A percentile compares a stretch with the other conserved stretches of the same genome.
Evolutionary conservation across 345 rosid species (phyloP).

Genomic region (Syzygium aqueum): DNA sequence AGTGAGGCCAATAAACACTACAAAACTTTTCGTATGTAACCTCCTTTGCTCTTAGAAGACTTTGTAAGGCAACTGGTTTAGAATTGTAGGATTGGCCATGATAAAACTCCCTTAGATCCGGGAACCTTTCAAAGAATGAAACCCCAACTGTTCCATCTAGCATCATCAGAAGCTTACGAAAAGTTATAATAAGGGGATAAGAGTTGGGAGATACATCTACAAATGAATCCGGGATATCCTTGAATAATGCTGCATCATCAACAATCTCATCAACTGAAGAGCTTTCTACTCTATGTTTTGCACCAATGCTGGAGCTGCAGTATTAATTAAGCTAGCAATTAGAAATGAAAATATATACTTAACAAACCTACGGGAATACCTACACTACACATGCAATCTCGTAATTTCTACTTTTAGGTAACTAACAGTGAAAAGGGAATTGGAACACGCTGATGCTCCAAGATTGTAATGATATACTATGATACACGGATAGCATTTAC

Average conservation of each 20-base stretch:
- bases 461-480: neutral
- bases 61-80: slow-evolving; percentile 10
- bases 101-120: slow-evolving; percentile 11
- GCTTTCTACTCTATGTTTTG: slow-evolving; percentile 8
- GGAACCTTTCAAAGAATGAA: slow-evolving; percentile 36
- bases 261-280: slow-evolving; percentile 14
- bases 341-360: neutral
- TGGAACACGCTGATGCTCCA: neutral
- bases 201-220: slow-evolving; percentile 13
- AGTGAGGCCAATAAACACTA: slow-evolving; percentile 43
- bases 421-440: neutral
- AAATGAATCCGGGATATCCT: slow-evolving; percentile 35
- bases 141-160: slow-evolving; percentile 40
- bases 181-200: slow-evolving; percentile 44
- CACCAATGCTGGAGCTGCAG: slow-evolving; percentile 26
- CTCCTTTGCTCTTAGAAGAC: slow-evolving; percentile 29
- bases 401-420: neutral
- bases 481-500: neutral
- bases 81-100: slow-evolving; percentile 5
- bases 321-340: neutral
- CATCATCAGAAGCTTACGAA: slow-evolving; percentile 45
- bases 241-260: slow-evolving; percentile 20
- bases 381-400: neutral
- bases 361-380: neutral
- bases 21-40: slow-evolving; percentile 33